These are phyloP conservation scores for Geotrichum cucujoidarum DNA, from an alignment of 1,139 yeast species.

Conservation along the genomic window DNA sequence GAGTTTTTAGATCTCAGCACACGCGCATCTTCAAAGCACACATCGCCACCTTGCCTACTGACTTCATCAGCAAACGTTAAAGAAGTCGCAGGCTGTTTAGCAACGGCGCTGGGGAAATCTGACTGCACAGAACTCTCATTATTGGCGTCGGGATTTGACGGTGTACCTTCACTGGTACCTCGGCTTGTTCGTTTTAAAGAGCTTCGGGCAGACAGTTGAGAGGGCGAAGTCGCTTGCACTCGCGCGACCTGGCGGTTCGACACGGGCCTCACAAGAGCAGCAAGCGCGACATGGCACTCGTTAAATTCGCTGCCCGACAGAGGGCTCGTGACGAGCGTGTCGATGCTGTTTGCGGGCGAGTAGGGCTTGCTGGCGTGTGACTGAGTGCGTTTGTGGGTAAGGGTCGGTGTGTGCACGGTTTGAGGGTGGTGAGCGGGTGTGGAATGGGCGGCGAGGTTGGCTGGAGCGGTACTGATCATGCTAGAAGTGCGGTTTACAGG, in stretches of 20 bases:
- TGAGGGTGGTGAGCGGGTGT: background rate
- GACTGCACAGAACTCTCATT: background rate
- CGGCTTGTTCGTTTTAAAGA: background rate
- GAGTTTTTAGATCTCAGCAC: background rate
- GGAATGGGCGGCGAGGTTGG: background rate
- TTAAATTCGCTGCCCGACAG: background rate
- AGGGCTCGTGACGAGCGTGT: background rate
- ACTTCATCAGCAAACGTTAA: too few species aligned
- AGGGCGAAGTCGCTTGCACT: background rate
- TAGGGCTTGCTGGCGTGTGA: background rate
- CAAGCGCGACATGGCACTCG: background rate
- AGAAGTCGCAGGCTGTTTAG: too few species aligned
- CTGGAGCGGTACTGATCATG: background rate
- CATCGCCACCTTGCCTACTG: too few species aligned
- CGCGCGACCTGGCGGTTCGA: background rate
- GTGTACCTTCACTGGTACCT: too few species aligned
- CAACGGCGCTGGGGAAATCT: too few species aligned
- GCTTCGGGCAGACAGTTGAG: background rate
- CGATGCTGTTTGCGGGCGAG: background rate
- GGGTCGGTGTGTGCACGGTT: background rate
- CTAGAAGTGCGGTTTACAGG: background rate
- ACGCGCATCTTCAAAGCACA: too few species aligned
- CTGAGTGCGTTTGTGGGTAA: background rate
- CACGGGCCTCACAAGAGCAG: background rate
- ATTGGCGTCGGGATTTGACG: background rate